phyloP scores from a whole-genome alignment of 768 basidiomycete genomes.

The Kwoniella dendrophila region DNA sequence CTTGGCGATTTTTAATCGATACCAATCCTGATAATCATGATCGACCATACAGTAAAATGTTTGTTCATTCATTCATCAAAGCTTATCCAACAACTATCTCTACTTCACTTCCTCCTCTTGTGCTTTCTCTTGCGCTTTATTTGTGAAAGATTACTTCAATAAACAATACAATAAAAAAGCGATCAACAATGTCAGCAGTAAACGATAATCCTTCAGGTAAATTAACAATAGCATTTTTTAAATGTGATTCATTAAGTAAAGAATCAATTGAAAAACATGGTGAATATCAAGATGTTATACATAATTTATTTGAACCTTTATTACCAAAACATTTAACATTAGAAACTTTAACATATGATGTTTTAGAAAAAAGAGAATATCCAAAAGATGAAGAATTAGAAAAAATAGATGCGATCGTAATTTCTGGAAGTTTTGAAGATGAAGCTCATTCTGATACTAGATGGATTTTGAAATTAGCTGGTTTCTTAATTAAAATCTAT shows the following conservation, averaged over 20 bases:
- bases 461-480: constrained; percentile 44
- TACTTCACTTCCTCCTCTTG: too few species aligned
- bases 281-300: constrained; percentile 41
- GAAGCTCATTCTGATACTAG: constrained; percentile 39
- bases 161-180: background rate
- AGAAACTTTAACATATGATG: constrained; percentile 37
- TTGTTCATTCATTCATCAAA: too few species aligned
- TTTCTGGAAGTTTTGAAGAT: constrained; percentile 45
- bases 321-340: constrained; percentile 31
- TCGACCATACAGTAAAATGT: too few species aligned
- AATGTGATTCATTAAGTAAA: constrained; percentile 39
- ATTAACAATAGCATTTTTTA: constrained; percentile 40
- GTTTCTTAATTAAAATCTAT: constrained; percentile 40
- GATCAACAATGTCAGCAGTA: constrained; percentile 1
- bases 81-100: too few species aligned
- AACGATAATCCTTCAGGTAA: constrained; percentile 17
- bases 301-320: constrained; percentile 45
- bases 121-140: background rate
- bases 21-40: too few species aligned
- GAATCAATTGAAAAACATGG: constrained; percentile 35
- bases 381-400: constrained; percentile 40
- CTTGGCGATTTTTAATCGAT: too few species aligned
- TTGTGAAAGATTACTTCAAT: background rate
- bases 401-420: constrained; percentile 37
- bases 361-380: constrained; percentile 37